Evolutionary conservation across 371 early-diverging fungal genomes (phyloP).

Genomic region (Paraphysoderma sedebokerense): DNA sequence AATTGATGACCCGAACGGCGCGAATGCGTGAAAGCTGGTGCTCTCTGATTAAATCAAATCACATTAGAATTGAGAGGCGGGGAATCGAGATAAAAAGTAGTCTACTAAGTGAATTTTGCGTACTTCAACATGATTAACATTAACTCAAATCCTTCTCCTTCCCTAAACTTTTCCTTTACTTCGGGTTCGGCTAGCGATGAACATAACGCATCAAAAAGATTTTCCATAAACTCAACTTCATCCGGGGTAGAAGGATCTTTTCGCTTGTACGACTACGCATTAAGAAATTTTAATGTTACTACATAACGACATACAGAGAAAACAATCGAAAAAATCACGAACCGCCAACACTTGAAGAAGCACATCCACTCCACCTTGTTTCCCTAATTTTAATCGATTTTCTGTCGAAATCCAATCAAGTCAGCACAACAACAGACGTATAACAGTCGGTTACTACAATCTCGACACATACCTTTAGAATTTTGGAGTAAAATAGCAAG

Average conservation of each 20-base stretch:
- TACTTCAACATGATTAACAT: slow-evolving; percentile 77
- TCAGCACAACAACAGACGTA: neutral
- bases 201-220: slow-evolving; percentile 65
- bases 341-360: slow-evolving; percentile 40
- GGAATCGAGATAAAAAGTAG: too few species aligned
- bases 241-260: slow-evolving; percentile 67
- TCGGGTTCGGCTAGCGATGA: slow-evolving; percentile 21
- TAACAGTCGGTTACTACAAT: neutral
- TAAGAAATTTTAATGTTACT: neutral
- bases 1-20: neutral
- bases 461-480: neutral
- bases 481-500: slow-evolving; percentile 67
- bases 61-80: too few species aligned
- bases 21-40: neutral
- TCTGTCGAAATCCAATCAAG: slow-evolving; percentile 10
- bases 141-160: slow-evolving; percentile 75
- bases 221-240: slow-evolving; percentile 78
- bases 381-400: slow-evolving; percentile 43
- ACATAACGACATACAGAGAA: neutral
- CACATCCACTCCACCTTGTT: slow-evolving; percentile 55
- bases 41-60: too few species aligned
- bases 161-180: slow-evolving; percentile 49
- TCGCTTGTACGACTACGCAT: slow-evolving; percentile 32
- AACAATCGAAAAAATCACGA: slow-evolving; percentile 10
- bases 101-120: too few species aligned